A percentile compares a stretch with the other conserved stretches of the same genome.
Conservation (phyloP, 768 basidiomycete genomes). For the Cytidiella melzeri region DNA sequence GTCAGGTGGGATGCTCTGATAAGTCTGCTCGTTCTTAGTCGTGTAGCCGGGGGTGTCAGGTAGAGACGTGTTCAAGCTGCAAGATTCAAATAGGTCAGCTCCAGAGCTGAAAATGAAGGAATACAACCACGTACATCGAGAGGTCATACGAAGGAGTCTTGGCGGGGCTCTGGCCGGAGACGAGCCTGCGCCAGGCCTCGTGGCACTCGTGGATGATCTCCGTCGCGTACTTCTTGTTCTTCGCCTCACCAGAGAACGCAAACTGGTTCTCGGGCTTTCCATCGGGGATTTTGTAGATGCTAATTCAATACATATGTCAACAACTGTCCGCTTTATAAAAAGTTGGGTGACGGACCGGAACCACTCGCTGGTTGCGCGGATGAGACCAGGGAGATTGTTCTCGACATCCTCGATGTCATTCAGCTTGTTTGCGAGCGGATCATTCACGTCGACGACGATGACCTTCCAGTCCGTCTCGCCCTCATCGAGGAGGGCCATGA, state of each 20-base stretch:
- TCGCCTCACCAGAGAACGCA: slow-evolving; percentile 98
- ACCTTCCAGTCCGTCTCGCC: slow-evolving; percentile 99
- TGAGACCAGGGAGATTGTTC: slow-evolving; percentile 92
- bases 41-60: slow-evolving; percentile 68
- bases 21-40: slow-evolving; percentile 52
- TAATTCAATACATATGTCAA: slow-evolving; percentile 23
- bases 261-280: slow-evolving; percentile 97
- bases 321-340: background rate
- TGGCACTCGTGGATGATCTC: slow-evolving; percentile 99
- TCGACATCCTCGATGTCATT: slow-evolving; percentile 99
- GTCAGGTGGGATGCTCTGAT: slow-evolving; percentile 65
- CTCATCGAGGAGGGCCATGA: slow-evolving; percentile 99
- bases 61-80: slow-evolving; percentile 76
- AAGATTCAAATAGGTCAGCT: background rate
- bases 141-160: slow-evolving; percentile 70
- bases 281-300: slow-evolving; percentile 95
- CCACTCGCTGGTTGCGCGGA: slow-evolving; percentile 98
- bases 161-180: slow-evolving; percentile 71
- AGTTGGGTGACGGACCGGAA: slow-evolving; percentile 59
- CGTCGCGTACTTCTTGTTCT: slow-evolving; percentile 99
- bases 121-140: slow-evolving; percentile 63
- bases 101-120: background rate
- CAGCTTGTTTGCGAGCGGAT: slow-evolving; percentile 92
- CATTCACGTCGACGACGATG: slow-evolving; percentile 93
- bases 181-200: slow-evolving; percentile 95